phyloP scores from a whole-genome alignment of 768 basidiomycete genomes.

The Porphyrellus cyaneotinctus region DNA sequence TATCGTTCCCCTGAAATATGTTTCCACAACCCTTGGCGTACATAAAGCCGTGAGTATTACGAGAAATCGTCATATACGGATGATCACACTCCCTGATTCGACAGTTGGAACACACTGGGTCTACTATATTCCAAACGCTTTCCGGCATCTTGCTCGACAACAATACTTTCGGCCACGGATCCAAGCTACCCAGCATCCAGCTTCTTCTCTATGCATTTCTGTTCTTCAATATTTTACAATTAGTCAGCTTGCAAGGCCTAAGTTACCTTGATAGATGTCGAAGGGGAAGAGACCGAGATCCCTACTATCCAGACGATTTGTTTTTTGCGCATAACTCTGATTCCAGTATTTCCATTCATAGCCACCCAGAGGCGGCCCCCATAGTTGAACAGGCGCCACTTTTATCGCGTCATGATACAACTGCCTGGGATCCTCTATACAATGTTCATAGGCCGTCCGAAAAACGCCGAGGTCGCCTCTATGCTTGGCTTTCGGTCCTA shows the following conservation, averaged over 20 bases:
- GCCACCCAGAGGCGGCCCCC: neutral
- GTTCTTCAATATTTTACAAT: constrained; percentile 52
- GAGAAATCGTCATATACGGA: neutral
- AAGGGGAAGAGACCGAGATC: constrained; percentile 22
- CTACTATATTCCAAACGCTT: constrained; percentile 67
- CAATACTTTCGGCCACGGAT: neutral
- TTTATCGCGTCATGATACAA: neutral
- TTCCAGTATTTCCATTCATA: neutral
- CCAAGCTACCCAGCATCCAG: constrained; percentile 35
- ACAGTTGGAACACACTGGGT: constrained; percentile 72
- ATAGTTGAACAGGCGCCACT: constrained; percentile 14
- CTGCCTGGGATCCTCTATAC: constrained; percentile 11
- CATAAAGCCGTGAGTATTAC: constrained; percentile 64
- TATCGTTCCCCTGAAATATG: constrained; percentile 65
- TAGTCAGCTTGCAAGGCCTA: constrained; percentile 48
- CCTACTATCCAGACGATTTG: constrained; percentile 16
- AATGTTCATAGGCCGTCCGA: constrained; percentile 31
- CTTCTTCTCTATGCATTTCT: constrained; percentile 56
- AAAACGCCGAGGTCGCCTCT: constrained; percentile 47
- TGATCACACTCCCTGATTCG: neutral
- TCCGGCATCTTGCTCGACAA: constrained; percentile 66
- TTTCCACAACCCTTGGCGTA: constrained; percentile 73
- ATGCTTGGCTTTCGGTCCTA: constrained; percentile 38
- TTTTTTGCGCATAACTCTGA: neutral
- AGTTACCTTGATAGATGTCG: constrained; percentile 44